Evolutionary conservation across 495 filamentous ascomycete species (phyloP).

Genomic region (Margaritispora aquatica): DNA sequence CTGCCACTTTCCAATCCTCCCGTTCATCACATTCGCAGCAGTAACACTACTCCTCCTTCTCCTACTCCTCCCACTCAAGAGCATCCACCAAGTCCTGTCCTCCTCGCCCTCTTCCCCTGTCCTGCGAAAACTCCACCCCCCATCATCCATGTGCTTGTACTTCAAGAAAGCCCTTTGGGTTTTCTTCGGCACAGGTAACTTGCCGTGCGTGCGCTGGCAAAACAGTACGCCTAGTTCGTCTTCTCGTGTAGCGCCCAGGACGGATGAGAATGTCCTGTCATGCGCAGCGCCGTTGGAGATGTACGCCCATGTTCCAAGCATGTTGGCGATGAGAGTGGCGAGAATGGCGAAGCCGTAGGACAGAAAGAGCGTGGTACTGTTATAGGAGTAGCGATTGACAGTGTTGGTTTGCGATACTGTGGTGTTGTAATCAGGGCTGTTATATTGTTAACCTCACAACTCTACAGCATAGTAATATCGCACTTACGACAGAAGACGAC

Average conservation of each 20-base stretch:
- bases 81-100: too few species aligned
- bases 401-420: neutral
- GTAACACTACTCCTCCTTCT: neutral
- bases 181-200: neutral
- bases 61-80: neutral
- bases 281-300: conserved; percentile 4
- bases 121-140: neutral
- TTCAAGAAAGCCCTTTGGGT: neutral
- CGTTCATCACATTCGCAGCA: too few species aligned
- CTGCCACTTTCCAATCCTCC: too few species aligned
- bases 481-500: conserved; percentile 17
- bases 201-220: neutral
- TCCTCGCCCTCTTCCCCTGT: neutral
- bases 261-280: conserved; percentile 14
- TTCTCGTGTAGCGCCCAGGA: conserved; percentile 4
- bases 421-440: neutral
- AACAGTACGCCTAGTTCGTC: conserved; percentile 1
- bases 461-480: neutral
- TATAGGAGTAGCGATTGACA: conserved; percentile 19
- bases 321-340: conserved; percentile 24
- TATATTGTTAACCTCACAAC: neutral
- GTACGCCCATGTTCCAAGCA: conserved; percentile 12
- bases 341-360: conserved; percentile 39
- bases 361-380: conserved; percentile 24
- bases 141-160: neutral